Evolutionary conservation across 129 eudicot species (phyloP).

Genomic region (Ambrosia trifida): DNA sequence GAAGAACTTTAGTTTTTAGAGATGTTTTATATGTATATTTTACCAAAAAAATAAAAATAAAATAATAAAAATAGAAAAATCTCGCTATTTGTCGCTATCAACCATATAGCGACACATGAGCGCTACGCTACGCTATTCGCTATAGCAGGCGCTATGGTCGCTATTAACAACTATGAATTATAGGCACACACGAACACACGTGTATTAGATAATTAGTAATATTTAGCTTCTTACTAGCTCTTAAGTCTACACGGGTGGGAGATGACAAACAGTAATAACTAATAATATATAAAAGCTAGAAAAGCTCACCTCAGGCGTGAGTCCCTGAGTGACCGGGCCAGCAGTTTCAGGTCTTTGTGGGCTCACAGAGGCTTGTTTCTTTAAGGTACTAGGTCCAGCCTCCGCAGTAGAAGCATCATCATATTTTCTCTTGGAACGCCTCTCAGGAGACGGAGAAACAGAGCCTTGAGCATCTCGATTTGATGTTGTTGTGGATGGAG

Average conservation of each 20-base stretch:
- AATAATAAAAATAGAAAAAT: no score
- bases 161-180: no score
- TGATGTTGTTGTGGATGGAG: conserved; percentile 24
- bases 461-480: conserved; percentile 33
- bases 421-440: conserved; percentile 39
- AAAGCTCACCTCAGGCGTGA: conserved; percentile 34
- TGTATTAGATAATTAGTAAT: neutral
- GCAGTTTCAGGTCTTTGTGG: conserved; percentile 31
- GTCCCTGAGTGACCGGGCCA: conserved; percentile 24
- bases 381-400: conserved; percentile 13
- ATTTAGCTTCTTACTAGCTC: conserved; percentile 9
- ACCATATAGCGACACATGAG: no score
- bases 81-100: no score
- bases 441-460: conserved; percentile 38
- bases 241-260: neutral
- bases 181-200: no score
- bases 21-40: no score
- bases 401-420: conserved; percentile 25
- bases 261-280: no score
- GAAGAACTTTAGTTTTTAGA: no score
- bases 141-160: no score
- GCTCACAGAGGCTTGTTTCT: conserved; percentile 33
- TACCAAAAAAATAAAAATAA: no score
- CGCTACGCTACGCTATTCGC: no score
- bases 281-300: no score